A percentile compares a stretch with the other conserved stretches of the same genome.
Evolutionary conservation across 805 yeast genomes (phyloP).

Genomic region (Wickerhamiella allomyrinae): DNA sequence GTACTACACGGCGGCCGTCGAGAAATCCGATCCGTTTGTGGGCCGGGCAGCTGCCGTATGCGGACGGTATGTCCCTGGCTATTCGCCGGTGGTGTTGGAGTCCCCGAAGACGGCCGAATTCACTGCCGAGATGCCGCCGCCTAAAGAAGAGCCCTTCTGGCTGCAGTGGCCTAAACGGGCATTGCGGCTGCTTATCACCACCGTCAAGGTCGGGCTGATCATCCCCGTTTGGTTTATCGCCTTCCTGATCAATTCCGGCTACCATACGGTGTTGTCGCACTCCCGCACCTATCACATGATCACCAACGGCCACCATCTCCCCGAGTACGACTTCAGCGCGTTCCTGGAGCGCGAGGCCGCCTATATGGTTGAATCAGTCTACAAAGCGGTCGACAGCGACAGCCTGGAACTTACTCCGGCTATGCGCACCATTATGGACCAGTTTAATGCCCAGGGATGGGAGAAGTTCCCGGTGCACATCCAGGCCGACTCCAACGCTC

Average conservation of each 20-base stretch:
- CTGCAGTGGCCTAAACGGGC: conserved; percentile 7
- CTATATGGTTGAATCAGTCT: conserved; percentile 15
- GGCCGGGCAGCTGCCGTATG: conserved; percentile 3
- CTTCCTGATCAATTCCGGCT: conserved; percentile 33
- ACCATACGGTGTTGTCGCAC: conserved; percentile 30
- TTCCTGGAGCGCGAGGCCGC: conserved; percentile 16
- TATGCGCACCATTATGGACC: conserved; percentile 40
- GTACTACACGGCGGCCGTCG: conserved; percentile 71
- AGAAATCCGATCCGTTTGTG: conserved; percentile 20
- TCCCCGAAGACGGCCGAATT: conserved; percentile 12
- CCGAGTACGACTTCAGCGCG: conserved; percentile 15
- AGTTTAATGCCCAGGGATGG: conserved; percentile 52
- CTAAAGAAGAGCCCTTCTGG: conserved; percentile 1
- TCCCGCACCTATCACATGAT: conserved; percentile 19
- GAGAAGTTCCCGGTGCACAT: conserved; percentile 57
- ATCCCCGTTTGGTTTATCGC: conserved; percentile 55
- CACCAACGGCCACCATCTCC: conserved; percentile 4
- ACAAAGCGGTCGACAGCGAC: conserved; percentile 16
- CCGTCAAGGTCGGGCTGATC: conserved; percentile 33
- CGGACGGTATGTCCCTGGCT: conserved; percentile 15
- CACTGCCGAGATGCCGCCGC: conserved; percentile 7
- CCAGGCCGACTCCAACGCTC: conserved; percentile 50
- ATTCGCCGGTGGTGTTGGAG: conserved; percentile 13
- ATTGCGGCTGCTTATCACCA: conserved; percentile 33
- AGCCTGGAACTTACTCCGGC: conserved; percentile 11